Evolutionary conservation across 176 grass and related monocot genomes (phyloP), one percentile per base, ranked within the genome.

Genomic region (Triticum urartu): DNA sequence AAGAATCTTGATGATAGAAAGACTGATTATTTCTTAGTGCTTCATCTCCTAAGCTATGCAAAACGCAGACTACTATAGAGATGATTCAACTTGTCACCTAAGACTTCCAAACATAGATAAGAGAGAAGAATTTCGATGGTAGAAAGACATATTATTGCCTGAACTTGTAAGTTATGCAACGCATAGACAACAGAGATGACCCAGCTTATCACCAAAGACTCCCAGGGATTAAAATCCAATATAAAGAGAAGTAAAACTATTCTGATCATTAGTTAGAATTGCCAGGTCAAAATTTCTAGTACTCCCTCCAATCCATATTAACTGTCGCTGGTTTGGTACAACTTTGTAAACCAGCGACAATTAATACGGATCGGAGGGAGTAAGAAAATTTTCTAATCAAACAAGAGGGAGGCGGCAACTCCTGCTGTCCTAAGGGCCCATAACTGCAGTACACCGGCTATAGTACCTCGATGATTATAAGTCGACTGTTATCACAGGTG

Each of bases 121-220:
- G 26, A 30, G 45, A 76, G 12, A 28, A 45, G 42, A 43, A 52
- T 28, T 76, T 56, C 18, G 47, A 76, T 76, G 25, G 18, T 20
- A 76, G 73, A 76, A 54, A 76, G 47, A 76, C 7, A 54, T 28
- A 33, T 76, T 76, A 76, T 76, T 30, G 42, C 72, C 10, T 50
- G 24, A 52, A 30, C 43, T 18, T 3, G 72, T 30, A 18, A 75
- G 40, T 48, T 50, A 50, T 75, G 24, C 24, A 50, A 74, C 28
- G 71, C 40, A 9, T 43, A 47, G 13, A 75, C 24, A 3, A 28
- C 30, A 64, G 25, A 65, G 5, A 24, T 75, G 24, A 75, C 42
- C 14, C 22, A 75, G 17, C 42, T 48, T 50, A 24, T 30, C 13
- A 15, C 15, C 14, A 75, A 75, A 50, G 72, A 30, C 24, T 75